Conservation (phyloP, 768 basidiomycete species). For the Boletus pseudo-olivaceus region DNA sequence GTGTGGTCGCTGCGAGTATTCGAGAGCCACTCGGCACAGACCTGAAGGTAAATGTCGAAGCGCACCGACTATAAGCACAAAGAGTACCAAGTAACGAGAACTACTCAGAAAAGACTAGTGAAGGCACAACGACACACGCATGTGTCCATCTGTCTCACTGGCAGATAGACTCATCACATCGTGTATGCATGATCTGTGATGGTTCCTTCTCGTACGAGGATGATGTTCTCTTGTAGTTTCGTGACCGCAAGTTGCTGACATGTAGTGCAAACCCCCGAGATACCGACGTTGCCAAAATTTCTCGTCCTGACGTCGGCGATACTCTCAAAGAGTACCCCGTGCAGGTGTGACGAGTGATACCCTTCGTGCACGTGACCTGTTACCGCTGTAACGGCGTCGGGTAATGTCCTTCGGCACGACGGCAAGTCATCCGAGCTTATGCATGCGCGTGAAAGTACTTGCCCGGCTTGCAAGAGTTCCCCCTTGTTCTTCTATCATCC, state of each 20-base stretch:
- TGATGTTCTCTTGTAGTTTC: neutral
- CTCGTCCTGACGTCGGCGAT: neutral
- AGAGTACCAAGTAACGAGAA: neutral
- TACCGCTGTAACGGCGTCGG: neutral
- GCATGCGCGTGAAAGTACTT: neutral
- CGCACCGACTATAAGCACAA: neutral
- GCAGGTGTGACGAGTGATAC: neutral
- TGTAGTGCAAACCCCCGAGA: neutral
- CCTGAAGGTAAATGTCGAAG: neutral
- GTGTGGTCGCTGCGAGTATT: neutral
- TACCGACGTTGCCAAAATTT: neutral
- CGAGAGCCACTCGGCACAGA: neutral
- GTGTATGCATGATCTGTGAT: neutral
- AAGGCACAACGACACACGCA: neutral
- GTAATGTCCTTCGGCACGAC: slow-evolving; percentile 9
- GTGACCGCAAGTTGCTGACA: neutral
- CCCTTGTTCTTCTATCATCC: neutral
- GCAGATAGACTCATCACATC: neutral
- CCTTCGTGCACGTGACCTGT: slow-evolving; percentile 11
- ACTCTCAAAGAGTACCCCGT: no score
- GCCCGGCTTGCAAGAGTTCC: neutral
- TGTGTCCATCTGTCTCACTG: neutral
- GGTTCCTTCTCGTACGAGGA: neutral
- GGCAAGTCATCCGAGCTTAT: neutral
- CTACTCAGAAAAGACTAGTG: neutral